A percentile compares a stretch with the other conserved stretches of the same genome.
These are phyloP conservation scores for Neodidymelliopsis sp. DNA, from an alignment of 2,329 filamentous ascomycete species.

Conservation along the genomic window DNA sequence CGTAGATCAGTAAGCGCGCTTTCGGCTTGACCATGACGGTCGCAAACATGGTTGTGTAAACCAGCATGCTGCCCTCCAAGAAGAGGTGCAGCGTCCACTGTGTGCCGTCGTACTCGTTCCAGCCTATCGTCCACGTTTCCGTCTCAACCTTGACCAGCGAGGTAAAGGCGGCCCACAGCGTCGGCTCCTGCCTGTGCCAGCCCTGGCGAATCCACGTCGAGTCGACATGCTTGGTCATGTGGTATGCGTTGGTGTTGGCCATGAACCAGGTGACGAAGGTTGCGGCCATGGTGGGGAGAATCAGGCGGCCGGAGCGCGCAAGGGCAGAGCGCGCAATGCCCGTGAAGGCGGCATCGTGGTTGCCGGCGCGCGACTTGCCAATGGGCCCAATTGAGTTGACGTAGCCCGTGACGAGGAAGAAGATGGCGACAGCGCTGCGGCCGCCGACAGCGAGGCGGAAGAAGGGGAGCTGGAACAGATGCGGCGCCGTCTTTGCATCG, in stretches of 20 bases:
- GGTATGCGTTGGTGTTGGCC: conserved; percentile 64
- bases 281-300: conserved; percentile 64
- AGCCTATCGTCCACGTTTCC: conserved; percentile 51
- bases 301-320: conserved; percentile 64
- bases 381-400: conserved; percentile 70
- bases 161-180: conserved; percentile 40
- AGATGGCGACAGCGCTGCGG: conserved; percentile 48
- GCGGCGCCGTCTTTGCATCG: conserved; percentile 55
- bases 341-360: conserved; percentile 61
- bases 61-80: conserved; percentile 52
- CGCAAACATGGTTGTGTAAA: conserved; percentile 53
- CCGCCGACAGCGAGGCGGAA: conserved; percentile 66
- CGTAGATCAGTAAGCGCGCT: conserved; percentile 46
- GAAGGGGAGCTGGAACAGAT: conserved; percentile 65
- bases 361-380: conserved; percentile 61
- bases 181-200: conserved; percentile 47
- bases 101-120: conserved; percentile 52
- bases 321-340: conserved; percentile 66
- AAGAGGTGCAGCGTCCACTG: conserved; percentile 55
- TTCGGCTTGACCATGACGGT: conserved; percentile 50
- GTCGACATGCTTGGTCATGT: conserved; percentile 63
- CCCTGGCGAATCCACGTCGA: conserved; percentile 64
- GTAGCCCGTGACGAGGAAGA: conserved; percentile 67
- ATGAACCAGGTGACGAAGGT: conserved; percentile 64
- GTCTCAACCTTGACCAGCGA: conserved; percentile 43